Percentiles rank a stretch among this genome's conserved stretches.
Conservation (phyloP, 2,329 filamentous ascomycete species). For the Cladophialophora immunda region DNA sequence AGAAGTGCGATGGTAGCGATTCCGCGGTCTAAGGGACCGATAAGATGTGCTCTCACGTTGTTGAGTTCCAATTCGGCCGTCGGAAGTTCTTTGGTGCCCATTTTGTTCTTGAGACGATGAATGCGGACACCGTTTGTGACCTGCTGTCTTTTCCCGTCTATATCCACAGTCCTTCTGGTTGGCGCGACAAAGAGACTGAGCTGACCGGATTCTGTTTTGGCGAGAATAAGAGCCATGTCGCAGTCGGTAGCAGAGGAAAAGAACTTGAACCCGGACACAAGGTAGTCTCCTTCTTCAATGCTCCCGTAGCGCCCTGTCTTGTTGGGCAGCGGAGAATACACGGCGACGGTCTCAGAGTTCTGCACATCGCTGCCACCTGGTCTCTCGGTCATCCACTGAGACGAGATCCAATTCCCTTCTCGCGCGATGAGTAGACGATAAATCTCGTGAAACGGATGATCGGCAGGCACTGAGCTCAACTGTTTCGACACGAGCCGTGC, state of each 20-base stretch:
- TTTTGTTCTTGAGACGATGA: conserved; percentile 71
- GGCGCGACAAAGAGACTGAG: conserved; percentile 72
- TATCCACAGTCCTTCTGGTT: conserved; percentile 56
- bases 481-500: conserved; percentile 39
- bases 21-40: conserved; percentile 69
- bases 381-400: conserved; percentile 51
- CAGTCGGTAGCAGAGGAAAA: conserved; percentile 68
- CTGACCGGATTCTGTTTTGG: conserved; percentile 61
- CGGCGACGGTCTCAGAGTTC: conserved; percentile 46
- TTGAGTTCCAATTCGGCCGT: conserved; percentile 73
- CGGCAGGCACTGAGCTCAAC: conserved; percentile 29
- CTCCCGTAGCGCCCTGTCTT: conserved; percentile 45
- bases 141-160: conserved; percentile 40
- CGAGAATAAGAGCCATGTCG: conserved; percentile 70
- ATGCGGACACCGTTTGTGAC: conserved; percentile 72
- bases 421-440: conserved; percentile 31
- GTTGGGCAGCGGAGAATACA: conserved; percentile 23
- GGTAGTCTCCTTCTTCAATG: conserved; percentile 51
- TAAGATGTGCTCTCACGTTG: conserved; percentile 64
- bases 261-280: conserved; percentile 69
- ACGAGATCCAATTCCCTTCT: conserved; percentile 67
- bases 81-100: conserved; percentile 70
- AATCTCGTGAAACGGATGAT: conserved; percentile 39
- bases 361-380: conserved; percentile 48
- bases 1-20: conserved; percentile 70